Base-by-base conservation (phyloP, 2,329 filamentous ascomycete genomes). In the Trematosphaeria pertusa region DNA sequence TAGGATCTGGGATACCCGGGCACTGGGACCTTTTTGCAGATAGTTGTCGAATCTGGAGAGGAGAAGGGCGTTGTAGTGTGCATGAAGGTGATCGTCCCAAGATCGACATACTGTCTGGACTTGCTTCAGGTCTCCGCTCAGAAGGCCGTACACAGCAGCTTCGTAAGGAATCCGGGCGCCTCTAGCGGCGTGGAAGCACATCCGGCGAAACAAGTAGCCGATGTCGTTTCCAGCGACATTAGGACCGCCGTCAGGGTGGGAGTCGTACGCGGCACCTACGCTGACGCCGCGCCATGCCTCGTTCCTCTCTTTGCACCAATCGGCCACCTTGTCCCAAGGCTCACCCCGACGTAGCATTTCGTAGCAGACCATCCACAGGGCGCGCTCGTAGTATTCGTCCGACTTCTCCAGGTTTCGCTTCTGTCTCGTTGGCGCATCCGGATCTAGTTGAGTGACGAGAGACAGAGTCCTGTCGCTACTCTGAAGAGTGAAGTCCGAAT, bases 301-400 rank as follows among this genome's bases (percentile, higher is more conserved):
- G 8, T 90, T 89, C 48, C 89, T 83, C 61, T 93, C 88, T 36
- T 87, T 78, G 62, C 91, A 96, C 90, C 91, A 97, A 37, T 92
- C 88, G 43, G 85, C 83, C 53, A 97, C 88, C 28, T 88, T 83
- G 7, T 81, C 74, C 74, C 88, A 84, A 51, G 80, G 84, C 56
- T 85, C 86, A n/a, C 94, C 94, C 35, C 91, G 85, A 37, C 93
- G 86, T 41, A 99, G 78, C 78, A 96, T 89, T 70, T 96, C 91
- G 77, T 91, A 97, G 73, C 90, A 94, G n/a, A 89, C 88, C 50
- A 92, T 81, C 92, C 94, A 97, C 36, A 96, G 89, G 2, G 91
- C 88, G 42, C 87, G 84, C 74, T 99, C 94, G 53, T 93, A 94
- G 62, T 87, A 92, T 56, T 91, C 86, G 65, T 99, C 94, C 61